These are phyloP conservation scores for Puccinia polysora DNA, from an alignment of 1,284 basidiomycete species.

Conservation along the genomic window DNA sequence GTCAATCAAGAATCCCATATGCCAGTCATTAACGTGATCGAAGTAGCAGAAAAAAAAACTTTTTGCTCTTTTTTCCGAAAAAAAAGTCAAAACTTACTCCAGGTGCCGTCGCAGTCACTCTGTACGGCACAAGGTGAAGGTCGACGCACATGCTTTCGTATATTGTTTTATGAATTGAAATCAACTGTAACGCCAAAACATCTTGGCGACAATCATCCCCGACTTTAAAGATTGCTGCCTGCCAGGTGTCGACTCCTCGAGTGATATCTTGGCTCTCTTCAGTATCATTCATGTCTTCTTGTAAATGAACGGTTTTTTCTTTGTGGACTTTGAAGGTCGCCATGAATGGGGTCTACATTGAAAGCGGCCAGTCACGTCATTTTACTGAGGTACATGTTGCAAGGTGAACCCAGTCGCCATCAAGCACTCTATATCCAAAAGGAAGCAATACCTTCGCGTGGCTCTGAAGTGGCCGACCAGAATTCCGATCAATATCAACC, in stretches of 20 bases:
- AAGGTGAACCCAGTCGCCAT: background rate
- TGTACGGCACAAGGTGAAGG: slow-evolving; percentile 90
- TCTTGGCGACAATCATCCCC: slow-evolving; percentile 99
- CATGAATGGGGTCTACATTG: slow-evolving; percentile 89
- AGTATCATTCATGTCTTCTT: slow-evolving; percentile 63
- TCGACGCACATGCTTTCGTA: slow-evolving; percentile 80
- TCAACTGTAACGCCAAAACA: slow-evolving; percentile 89
- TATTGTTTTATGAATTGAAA: slow-evolving; percentile 99
- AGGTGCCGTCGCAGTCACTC: slow-evolving; percentile 93
- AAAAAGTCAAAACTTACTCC: slow-evolving; percentile 65
- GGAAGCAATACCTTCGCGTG: slow-evolving; percentile 75
- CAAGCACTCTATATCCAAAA: background rate
- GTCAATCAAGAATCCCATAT: slow-evolving; percentile 12
- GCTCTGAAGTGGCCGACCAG: slow-evolving; percentile 89
- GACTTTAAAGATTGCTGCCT: slow-evolving; percentile 99
- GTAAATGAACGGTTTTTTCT: slow-evolving; percentile 63
- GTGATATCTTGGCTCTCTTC: slow-evolving; percentile 59
- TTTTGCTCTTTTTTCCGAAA: no score
- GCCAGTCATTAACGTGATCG: background rate
- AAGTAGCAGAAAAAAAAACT: background rate
- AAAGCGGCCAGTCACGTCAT: background rate
- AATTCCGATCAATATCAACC: slow-evolving; percentile 92
- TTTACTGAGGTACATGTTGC: background rate
- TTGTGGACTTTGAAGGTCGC: slow-evolving; percentile 98
- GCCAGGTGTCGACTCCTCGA: slow-evolving; percentile 83